These are phyloP conservation scores for Neurospora discreta DNA, from an alignment of 495 filamentous ascomycete species.

Conservation along the genomic window DNA sequence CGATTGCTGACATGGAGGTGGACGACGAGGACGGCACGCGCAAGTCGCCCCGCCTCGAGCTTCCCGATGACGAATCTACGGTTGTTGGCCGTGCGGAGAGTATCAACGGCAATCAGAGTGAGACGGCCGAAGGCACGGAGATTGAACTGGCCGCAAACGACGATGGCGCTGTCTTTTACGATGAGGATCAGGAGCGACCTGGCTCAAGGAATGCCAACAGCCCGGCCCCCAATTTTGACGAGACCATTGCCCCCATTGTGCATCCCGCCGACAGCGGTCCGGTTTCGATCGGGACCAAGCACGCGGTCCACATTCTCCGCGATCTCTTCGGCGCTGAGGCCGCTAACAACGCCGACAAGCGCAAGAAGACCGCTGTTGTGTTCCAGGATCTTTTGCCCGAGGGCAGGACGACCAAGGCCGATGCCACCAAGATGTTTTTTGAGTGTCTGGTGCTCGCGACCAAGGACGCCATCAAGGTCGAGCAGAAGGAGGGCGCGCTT, in stretches of 20 bases:
- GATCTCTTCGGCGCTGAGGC: slow-evolving; percentile 67
- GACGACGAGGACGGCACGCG: slow-evolving; percentile 48
- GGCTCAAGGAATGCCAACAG: slow-evolving; percentile 22
- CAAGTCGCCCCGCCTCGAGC: slow-evolving; percentile 58
- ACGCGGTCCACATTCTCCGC: slow-evolving; percentile 88
- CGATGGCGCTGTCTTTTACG: slow-evolving; percentile 24
- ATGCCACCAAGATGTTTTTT: slow-evolving; percentile 99
- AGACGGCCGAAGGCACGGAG: slow-evolving; percentile 41
- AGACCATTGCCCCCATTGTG: slow-evolving; percentile 59
- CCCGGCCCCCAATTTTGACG: slow-evolving; percentile 53
- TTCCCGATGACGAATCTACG: slow-evolving; percentile 51
- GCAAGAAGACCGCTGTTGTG: slow-evolving; percentile 64
- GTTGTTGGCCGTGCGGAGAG: slow-evolving; percentile 31
- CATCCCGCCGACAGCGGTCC: slow-evolving; percentile 72
- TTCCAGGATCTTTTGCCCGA: slow-evolving; percentile 92
- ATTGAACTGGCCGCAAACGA: slow-evolving; percentile 57
- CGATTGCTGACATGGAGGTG: slow-evolving; percentile 63
- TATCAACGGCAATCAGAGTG: slow-evolving; percentile 38
- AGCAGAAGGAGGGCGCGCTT: slow-evolving; percentile 64
- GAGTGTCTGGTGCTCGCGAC: slow-evolving; percentile 91
- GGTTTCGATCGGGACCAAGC: slow-evolving; percentile 80
- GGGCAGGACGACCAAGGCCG: slow-evolving; percentile 60
- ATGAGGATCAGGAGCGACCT: slow-evolving; percentile 41
- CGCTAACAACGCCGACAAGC: slow-evolving; percentile 46
- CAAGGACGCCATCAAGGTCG: slow-evolving; percentile 96